Conservation (phyloP, 768 basidiomycete genomes). For the Postia placenta region DNA sequence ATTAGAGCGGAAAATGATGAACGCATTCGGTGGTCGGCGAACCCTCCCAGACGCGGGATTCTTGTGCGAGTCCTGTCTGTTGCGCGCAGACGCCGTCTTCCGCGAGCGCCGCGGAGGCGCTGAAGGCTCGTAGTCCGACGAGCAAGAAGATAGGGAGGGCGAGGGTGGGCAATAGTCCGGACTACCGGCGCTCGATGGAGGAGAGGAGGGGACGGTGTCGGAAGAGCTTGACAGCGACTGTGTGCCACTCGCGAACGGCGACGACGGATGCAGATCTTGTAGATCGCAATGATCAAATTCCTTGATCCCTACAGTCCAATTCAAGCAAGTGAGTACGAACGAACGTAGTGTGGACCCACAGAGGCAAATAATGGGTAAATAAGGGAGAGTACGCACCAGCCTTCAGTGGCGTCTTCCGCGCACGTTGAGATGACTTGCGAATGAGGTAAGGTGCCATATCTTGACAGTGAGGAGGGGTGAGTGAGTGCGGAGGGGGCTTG, state of each 20-base stretch:
- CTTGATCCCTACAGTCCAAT: constrained; percentile 25
- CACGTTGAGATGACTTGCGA: constrained; percentile 41
- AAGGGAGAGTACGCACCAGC: constrained; percentile 20
- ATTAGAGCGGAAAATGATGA: constrained; percentile 76
- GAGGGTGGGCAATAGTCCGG: too few species aligned
- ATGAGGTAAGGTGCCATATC: constrained; percentile 3
- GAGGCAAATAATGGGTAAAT: constrained; percentile 12
- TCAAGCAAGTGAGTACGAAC: constrained; percentile 23
- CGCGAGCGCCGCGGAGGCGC: constrained; percentile 28
- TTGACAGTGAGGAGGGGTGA: neutral
- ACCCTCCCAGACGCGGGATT: too few species aligned
- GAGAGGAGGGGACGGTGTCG: neutral
- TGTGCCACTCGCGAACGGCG: constrained; percentile 8
- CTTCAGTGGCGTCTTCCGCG: constrained; percentile 30
- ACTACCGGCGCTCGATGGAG: neutral
- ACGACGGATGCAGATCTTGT: constrained; percentile 17
- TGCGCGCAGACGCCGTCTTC: constrained; percentile 38
- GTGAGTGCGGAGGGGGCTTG: constrained; percentile 10
- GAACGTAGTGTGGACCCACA: constrained; percentile 21
- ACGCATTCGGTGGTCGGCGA: constrained; percentile 79
- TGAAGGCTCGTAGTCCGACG: constrained; percentile 8
- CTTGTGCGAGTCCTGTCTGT: constrained; percentile 40
- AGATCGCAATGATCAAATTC: constrained; percentile 26
- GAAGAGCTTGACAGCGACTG: constrained; percentile 9
- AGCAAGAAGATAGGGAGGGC: constrained; percentile 5